Evolutionary conservation across 371 early-diverging fungal genomes (phyloP), one percentile per base, ranked within the genome.

Genomic region (Apophysomyces trapeziformis): DNA sequence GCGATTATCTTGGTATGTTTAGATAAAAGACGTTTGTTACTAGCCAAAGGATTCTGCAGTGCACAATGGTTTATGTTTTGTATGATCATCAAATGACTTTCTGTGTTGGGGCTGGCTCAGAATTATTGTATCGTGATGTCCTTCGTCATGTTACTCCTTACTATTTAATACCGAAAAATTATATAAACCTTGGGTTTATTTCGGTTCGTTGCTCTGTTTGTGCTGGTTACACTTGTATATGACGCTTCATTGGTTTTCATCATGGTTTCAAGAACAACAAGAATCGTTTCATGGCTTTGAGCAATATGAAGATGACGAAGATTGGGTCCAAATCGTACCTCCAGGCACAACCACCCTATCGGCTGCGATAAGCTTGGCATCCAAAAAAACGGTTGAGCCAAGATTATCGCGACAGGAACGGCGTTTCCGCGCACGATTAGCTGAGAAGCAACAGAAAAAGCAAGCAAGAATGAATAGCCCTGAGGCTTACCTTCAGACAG

Each of bases 291-390:
- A 50, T 21, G 54, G 54, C 4, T 50, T 50, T 50, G 54, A 50
- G 9, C 54, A 50, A 21, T 50, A 50, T 26, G 54, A 50, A 50
- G 54, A 50, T 11, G 54, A 50, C 54, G 54, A 26, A 50, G 54
- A 26, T 21, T 50, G 54, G 54, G 11, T 50, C n/a, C 32, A 50
- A 21, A 21, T 50, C 21, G 54, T 50, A 7, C 21, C 54, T 21
- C 54, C 54, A 50, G 54, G 54, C 16, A 50, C 54, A 21, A 21
- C 9, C 5, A 5, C 21, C 21, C 9, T 26, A 16, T 26, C 54
- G 9, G 21, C 54, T 50, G 16, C 21, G 54, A 26, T 50, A 21
- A 21, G 9, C 32, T 26, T 26, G 32, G 32, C 32, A 26, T 26
- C 32, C 16, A 35, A 50, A 21, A 50, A 50, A 11, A 35, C 54